Base-by-base conservation (phyloP, 2,329 filamentous ascomycete species). In the Ploettnerulaceae sp. region DNA sequence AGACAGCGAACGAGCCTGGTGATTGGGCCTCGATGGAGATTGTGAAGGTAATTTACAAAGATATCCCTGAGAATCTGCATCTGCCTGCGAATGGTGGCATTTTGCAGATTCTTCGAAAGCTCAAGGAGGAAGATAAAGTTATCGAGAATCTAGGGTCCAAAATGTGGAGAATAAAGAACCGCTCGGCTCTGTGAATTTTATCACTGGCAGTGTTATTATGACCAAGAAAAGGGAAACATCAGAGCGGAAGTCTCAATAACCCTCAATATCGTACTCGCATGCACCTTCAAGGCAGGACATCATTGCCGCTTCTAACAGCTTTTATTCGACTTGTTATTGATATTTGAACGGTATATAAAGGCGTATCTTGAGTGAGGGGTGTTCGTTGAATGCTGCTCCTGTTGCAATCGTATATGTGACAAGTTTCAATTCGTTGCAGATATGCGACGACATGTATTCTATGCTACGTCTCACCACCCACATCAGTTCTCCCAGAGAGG, bases 391-490 rank as follows among this genome's bases (percentile, higher is more conserved):
- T 41, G 46, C 32, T 18, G n/a, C 52, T 8, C 49, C 58, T 39
- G 45, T 57, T 24, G 50, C 49, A 34, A 38, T 58, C 36, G 29
- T 36, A 3, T 50, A 51, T n/a, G 34, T 49, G 31, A 39, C 57
- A 58, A 18, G 54, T 55, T 28, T 48, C 55, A 34, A 51, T 62
- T 18, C 81, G 91, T 36, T 81, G 75, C 1, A 69, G n/a, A n/a
- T n/a, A n/a, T n/a, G n/a, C n/a, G n/a, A n/a, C 87, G 46, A 95
- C 89, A 5, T 97, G 96, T 64, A 66, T 93, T 4, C 68, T 90
- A 31, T 68, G 88, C 48, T 97, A 85, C 66, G 70, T 96, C 43
- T 82, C 81, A 56, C 89, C 90, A 12, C 89, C 90, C 2, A 83
- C 73, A 21, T 95, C 89, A 0, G 76, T 86, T 51, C 74, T 90